Conservation (phyloP, 768 basidiomycete genomes). For the Phlebiopsis gigantea region DNA sequence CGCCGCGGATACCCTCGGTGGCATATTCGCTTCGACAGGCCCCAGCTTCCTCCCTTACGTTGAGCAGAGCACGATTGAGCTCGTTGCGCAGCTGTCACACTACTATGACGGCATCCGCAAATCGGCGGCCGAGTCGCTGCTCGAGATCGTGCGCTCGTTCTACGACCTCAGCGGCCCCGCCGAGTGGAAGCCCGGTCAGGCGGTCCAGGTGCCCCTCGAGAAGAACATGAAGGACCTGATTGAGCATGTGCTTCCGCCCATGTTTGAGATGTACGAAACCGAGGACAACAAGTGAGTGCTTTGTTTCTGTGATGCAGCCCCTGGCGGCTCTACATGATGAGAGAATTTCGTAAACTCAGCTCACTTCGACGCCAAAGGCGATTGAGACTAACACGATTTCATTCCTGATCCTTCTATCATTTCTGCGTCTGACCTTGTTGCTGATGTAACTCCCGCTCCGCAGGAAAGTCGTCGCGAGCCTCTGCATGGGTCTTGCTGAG, state of each 20-base stretch:
- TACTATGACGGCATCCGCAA: constrained; percentile 99
- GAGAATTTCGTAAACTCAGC: constrained; percentile 56
- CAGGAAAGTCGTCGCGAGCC: constrained; percentile 81
- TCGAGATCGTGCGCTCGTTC: constrained; percentile 87
- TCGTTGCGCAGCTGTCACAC: constrained; percentile 77
- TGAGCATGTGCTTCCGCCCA: constrained; percentile 61
- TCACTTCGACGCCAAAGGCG: constrained; percentile 66
- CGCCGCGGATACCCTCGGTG: constrained; percentile 92
- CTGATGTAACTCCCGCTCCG: constrained; percentile 22
- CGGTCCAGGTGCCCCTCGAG: constrained; percentile 47
- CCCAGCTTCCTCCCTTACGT: constrained; percentile 88
- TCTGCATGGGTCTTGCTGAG: constrained; percentile 88
- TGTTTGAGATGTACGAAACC: constrained; percentile 85
- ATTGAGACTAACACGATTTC: constrained; percentile 47
- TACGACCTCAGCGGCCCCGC: constrained; percentile 80
- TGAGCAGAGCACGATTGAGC: constrained; percentile 73
- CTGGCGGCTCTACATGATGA: constrained; percentile 36
- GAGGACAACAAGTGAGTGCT: constrained; percentile 93
- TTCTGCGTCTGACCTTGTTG: constrained; percentile 11
- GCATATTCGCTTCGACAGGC: constrained; percentile 78
- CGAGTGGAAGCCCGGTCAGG: constrained; percentile 77
- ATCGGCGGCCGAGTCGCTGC: constrained; percentile 79
- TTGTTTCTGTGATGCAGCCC: constrained; percentile 12
- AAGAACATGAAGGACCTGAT: constrained; percentile 75
- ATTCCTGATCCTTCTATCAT: constrained; percentile 31